A percentile compares a stretch with the other conserved stretches of the same genome.
Conservation (phyloP, 345 rosid species). For the Gossypium ekmanianum region DNA sequence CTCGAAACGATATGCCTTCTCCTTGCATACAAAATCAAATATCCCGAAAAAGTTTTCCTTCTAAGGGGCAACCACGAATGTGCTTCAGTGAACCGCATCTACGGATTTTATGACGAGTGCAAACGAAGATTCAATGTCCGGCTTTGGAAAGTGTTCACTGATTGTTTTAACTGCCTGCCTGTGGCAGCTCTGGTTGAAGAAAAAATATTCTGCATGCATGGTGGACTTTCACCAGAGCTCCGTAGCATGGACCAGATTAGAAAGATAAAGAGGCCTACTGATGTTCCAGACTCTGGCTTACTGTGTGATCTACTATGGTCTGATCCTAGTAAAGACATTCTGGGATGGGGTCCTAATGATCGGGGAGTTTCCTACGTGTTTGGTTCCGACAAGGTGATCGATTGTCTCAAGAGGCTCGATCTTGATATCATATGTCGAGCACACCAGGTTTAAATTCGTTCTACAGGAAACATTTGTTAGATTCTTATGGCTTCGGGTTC, state of each 20-base stretch:
- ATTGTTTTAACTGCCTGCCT: slow-evolving; percentile 85
- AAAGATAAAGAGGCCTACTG: slow-evolving; percentile 62
- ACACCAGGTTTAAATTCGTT: slow-evolving; percentile 56
- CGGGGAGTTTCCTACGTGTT: slow-evolving; percentile 81
- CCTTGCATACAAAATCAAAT: slow-evolving; percentile 79
- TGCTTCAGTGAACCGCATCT: slow-evolving; percentile 79
- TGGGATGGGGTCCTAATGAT: slow-evolving; percentile 70
- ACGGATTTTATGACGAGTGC: slow-evolving; percentile 91
- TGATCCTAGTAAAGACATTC: slow-evolving; percentile 60
- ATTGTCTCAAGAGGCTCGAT: slow-evolving; percentile 59
- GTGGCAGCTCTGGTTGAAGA: slow-evolving; percentile 83
- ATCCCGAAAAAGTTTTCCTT: slow-evolving; percentile 72
- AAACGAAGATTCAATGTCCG: slow-evolving; percentile 68
- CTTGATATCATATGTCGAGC: slow-evolving; percentile 81
- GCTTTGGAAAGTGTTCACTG: slow-evolving; percentile 74
- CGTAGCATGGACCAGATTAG: slow-evolving; percentile 58
- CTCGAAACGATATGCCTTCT: slow-evolving; percentile 88
- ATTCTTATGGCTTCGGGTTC: background rate
- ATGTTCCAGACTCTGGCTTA: slow-evolving; percentile 81
- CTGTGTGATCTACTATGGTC: slow-evolving; percentile 96
- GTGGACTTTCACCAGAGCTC: slow-evolving; percentile 84
- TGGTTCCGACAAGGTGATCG: slow-evolving; percentile 57
- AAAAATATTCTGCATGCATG: slow-evolving; percentile 88
- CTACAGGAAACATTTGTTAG: background rate
- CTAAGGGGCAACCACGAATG: slow-evolving; percentile 93